Percentiles rank a stretch among this genome's conserved stretches.
Evolutionary conservation across 225 moss, liverwort and hornwort species (phyloP).

Genomic region (Pseudoscleropodium purum): DNA sequence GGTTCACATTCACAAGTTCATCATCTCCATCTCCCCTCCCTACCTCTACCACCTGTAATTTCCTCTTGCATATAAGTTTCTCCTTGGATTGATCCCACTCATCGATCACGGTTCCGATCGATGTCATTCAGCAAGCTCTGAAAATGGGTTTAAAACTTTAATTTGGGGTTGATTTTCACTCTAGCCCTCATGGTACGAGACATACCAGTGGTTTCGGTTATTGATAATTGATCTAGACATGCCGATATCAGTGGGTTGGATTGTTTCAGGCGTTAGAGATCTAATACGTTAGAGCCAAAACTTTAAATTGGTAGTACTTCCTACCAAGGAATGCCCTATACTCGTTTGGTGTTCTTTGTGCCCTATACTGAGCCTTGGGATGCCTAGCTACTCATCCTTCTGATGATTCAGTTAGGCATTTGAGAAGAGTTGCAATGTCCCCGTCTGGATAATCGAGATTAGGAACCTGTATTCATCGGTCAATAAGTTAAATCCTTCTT

Average conservation of each 20-base stretch:
- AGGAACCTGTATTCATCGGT: neutral
- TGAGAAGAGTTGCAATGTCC: neutral
- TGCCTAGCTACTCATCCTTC: neutral
- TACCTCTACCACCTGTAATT: neutral
- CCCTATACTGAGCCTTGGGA: neutral
- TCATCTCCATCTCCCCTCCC: neutral
- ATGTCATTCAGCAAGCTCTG: neutral
- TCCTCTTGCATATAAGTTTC: neutral
- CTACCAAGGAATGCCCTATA: neutral
- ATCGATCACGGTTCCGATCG: neutral
- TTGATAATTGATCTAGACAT: neutral
- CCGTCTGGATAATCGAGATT: neutral
- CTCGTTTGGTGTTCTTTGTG: neutral
- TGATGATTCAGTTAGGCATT: neutral
- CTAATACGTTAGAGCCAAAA: neutral
- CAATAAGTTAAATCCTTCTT: neutral
- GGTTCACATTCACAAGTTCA: conserved; percentile 4
- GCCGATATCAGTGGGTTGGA: neutral
- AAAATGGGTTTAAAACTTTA: neutral
- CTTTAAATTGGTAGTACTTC: neutral
- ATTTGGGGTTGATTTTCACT: neutral
- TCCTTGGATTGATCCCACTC: neutral
- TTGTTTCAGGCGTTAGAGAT: neutral
- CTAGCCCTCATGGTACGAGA: neutral
- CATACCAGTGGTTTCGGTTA: neutral